phyloP scores from a whole-genome alignment of 2,329 filamentous ascomycete genomes.

The Fusarium sp. region DNA sequence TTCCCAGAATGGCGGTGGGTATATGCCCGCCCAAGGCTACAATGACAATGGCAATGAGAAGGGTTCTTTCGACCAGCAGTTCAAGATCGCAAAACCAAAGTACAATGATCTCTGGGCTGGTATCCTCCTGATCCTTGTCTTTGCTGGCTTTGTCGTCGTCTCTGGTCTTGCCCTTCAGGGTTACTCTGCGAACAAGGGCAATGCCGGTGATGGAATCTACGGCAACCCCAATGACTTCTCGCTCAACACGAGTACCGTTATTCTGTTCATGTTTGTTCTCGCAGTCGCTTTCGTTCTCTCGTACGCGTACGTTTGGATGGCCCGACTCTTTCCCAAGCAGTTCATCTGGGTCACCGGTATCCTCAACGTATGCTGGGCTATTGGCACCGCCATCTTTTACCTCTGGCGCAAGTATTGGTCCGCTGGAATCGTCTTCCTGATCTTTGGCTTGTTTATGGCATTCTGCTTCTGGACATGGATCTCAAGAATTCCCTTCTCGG shows the following conservation, averaged over 20 bases:
- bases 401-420: slow-evolving; percentile 80
- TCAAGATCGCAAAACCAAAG: slow-evolving; percentile 85
- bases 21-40: slow-evolving; percentile 53
- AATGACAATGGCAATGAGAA: slow-evolving; percentile 58
- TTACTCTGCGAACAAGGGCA: slow-evolving; percentile 72
- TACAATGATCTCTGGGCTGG: slow-evolving; percentile 93
- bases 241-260: slow-evolving; percentile 84
- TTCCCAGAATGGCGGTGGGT: slow-evolving; percentile 46
- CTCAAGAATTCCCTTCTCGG: slow-evolving; percentile 88
- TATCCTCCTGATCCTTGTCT: slow-evolving; percentile 77
- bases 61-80: slow-evolving; percentile 79
- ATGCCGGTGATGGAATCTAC: slow-evolving; percentile 80
- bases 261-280: slow-evolving; percentile 85
- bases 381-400: slow-evolving; percentile 91
- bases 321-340: slow-evolving; percentile 83
- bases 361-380: slow-evolving; percentile 83
- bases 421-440: slow-evolving; percentile 86
- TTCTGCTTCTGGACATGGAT: slow-evolving; percentile 93
- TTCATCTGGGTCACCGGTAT: slow-evolving; percentile 95
- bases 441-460: slow-evolving; percentile 80
- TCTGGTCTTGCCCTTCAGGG: slow-evolving; percentile 80
- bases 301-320: slow-evolving; percentile 79
- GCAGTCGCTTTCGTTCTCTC: slow-evolving; percentile 79
- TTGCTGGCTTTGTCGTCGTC: slow-evolving; percentile 79
- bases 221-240: slow-evolving; percentile 71